These are phyloP conservation scores for Solanum neorickii DNA, from an alignment of 257 asterid genomes.

Conservation along the genomic window DNA sequence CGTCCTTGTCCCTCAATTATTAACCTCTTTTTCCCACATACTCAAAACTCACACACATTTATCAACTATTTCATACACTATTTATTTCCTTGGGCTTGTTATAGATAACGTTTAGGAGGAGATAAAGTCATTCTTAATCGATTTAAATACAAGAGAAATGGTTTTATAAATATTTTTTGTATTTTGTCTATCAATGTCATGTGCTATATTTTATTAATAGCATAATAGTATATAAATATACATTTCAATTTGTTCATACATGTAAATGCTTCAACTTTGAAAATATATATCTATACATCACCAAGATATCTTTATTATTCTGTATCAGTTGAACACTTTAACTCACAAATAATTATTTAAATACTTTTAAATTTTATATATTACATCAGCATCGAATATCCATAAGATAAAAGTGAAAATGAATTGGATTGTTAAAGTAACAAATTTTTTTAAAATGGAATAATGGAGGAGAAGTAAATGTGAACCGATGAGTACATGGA, in stretches of 20 bases:
- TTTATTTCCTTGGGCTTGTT: not conserved
- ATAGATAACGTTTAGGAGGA: not conserved
- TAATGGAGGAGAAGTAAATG: too few species aligned
- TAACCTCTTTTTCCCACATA: not conserved
- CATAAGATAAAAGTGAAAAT: rapidly evolving
- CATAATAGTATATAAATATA: not conserved
- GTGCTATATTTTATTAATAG: not conserved
- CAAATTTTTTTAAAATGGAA: too few species aligned
- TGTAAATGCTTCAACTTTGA: too few species aligned
- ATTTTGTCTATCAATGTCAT: not conserved
- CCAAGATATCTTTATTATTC: too few species aligned
- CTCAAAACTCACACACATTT: not conserved
- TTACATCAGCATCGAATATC: rapidly evolving
- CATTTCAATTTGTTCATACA: too few species aligned
- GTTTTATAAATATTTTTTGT: not conserved
- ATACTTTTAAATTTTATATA: too few species aligned
- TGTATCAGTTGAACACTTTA: too few species aligned
- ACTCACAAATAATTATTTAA: too few species aligned
- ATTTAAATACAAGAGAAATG: not conserved
- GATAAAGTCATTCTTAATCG: too few species aligned
- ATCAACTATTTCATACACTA: not conserved
- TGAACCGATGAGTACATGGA: too few species aligned
- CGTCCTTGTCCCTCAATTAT: not conserved
- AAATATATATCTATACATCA: too few species aligned
- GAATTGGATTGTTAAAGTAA: too few species aligned